phyloP scores from a whole-genome alignment of 2,329 filamentous ascomycete species.

The Elsinoe fawcettii region DNA sequence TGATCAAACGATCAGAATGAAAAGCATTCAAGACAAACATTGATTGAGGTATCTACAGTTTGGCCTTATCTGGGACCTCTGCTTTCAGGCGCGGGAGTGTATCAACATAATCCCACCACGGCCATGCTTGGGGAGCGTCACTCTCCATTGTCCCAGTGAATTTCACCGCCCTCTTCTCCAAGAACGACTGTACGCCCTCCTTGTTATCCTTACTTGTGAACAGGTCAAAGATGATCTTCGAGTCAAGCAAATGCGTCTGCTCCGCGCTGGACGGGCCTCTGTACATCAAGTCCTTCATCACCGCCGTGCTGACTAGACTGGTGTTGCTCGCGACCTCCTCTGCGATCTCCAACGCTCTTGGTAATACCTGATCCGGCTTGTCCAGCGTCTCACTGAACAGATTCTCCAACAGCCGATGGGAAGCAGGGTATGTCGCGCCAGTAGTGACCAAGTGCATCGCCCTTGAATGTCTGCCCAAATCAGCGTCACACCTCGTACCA shows the following conservation, averaged over 20 bases:
- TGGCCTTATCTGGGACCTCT: slow-evolving; percentile 24
- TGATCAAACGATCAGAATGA: slow-evolving; percentile 14
- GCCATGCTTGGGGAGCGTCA: slow-evolving; percentile 53
- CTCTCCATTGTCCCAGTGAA: slow-evolving; percentile 55
- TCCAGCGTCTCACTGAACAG: slow-evolving; percentile 61
- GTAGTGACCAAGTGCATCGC: slow-evolving; percentile 62
- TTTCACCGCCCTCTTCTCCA: slow-evolving; percentile 57
- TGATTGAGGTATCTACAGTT: slow-evolving; percentile 21
- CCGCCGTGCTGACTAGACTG: slow-evolving; percentile 53
- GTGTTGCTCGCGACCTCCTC: slow-evolving; percentile 60
- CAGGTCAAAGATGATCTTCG: slow-evolving; percentile 53
- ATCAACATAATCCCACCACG: slow-evolving; percentile 59
- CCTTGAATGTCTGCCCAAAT: slow-evolving; percentile 32
- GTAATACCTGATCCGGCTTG: slow-evolving; percentile 52
- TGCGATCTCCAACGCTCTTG: slow-evolving; percentile 58
- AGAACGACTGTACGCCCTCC: slow-evolving; percentile 61
- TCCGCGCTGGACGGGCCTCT: slow-evolving; percentile 53
- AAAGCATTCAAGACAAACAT: slow-evolving; percentile 14
- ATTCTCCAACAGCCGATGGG: slow-evolving; percentile 43
- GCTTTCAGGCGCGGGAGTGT: slow-evolving; percentile 35
- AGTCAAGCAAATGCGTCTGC: slow-evolving; percentile 63
- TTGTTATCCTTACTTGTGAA: slow-evolving; percentile 55
- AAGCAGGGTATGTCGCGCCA: slow-evolving; percentile 50
- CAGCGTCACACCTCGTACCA: neutral
- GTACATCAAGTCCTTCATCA: slow-evolving; percentile 68